Evolutionary conservation across 495 filamentous ascomycete genomes (phyloP), one percentile per base, ranked within the genome.

Genomic region (Podospora tetraspora): DNA sequence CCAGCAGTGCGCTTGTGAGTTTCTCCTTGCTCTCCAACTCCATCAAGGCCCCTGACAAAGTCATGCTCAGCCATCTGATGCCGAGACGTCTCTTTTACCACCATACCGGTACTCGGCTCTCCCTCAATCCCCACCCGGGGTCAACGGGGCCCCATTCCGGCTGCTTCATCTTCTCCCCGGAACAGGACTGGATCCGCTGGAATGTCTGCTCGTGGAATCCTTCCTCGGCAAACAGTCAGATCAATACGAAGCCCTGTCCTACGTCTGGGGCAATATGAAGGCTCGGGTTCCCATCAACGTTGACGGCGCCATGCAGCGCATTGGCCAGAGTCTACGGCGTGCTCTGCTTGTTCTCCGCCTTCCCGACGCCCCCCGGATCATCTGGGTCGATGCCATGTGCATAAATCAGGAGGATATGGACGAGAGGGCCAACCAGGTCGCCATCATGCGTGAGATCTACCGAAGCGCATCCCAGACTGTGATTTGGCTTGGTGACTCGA

Each of bases 201-300:
- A 32, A 19, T 72, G 70, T 61, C 37, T 52, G 3, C 64, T 72
- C 23, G 22, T 65, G n/a, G 62, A 70, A 9, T n/a, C 64, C 0
- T 43, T 43, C 7, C 71, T 66, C 3, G 23, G 60, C 1, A 19
- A 57, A 8, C 58, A 68, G 0, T 34, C 52, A 0, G 29, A 58
- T 3, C 56, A 23, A 1, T 80, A 79, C 43, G 72, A 78, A 43
- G 74, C 77, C 12, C 52, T 79, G 0, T 79, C 78, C 10, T 79
- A 79, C 62, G 57, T 66, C 61, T 79, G 77, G 78, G 78, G 78
- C 7, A 66, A 77, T 57, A 27, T 65, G 19, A 61, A 34, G 1
- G 29, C 6, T n/a, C 37, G 25, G 0, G 56, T 52, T 0, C 25
- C 64, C 1, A 57, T 72, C 23, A n/a, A 12, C 13, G 21, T 73